Evolutionary conservation across 1,284 basidiomycete genomes (phyloP).

Genomic region (Naganishia sp.): DNA sequence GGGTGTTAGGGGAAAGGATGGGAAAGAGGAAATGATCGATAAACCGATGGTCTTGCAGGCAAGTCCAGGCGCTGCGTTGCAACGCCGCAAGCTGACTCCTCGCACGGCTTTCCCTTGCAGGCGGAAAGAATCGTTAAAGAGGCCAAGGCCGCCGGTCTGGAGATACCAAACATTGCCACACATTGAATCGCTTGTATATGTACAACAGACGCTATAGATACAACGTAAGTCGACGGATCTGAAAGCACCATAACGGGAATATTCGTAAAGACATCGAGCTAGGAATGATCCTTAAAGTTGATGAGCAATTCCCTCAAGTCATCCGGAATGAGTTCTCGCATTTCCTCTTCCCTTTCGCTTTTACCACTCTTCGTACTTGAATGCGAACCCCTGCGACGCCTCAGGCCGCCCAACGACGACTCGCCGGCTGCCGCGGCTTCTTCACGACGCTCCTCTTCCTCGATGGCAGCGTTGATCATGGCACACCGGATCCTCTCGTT

Average conservation of each 20-base stretch:
- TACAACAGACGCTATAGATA: constrained; percentile 1
- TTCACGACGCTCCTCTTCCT: constrained; percentile 23
- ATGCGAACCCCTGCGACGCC: constrained; percentile 16
- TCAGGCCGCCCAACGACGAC: constrained; percentile 6
- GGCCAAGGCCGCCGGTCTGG: constrained; percentile 31
- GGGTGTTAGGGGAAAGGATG: constrained; percentile 30
- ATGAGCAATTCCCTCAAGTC: constrained; percentile 30
- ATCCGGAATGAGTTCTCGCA: constrained; percentile 29
- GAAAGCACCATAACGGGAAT: background rate
- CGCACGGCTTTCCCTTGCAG: constrained; percentile 1
- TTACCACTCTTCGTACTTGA: constrained; percentile 23
- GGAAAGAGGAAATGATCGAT: constrained; percentile 36
- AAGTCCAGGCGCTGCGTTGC: background rate
- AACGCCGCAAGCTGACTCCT: background rate
- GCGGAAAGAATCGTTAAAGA: constrained; percentile 32
- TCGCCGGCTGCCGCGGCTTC: constrained; percentile 9
- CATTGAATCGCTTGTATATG: background rate
- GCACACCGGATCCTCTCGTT: constrained; percentile 28
- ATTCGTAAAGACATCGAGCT: background rate
- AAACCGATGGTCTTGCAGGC: constrained; percentile 35
- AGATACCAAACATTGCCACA: constrained; percentile 55
- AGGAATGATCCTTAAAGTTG: constrained; percentile 24
- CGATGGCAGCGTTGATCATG: constrained; percentile 21
- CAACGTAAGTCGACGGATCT: background rate
- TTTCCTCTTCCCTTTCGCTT: constrained; percentile 26